A percentile compares a stretch with the other conserved stretches of the same genome.
phyloP scores from a whole-genome alignment of 345 rosid species.

The Murraya paniculata region DNA sequence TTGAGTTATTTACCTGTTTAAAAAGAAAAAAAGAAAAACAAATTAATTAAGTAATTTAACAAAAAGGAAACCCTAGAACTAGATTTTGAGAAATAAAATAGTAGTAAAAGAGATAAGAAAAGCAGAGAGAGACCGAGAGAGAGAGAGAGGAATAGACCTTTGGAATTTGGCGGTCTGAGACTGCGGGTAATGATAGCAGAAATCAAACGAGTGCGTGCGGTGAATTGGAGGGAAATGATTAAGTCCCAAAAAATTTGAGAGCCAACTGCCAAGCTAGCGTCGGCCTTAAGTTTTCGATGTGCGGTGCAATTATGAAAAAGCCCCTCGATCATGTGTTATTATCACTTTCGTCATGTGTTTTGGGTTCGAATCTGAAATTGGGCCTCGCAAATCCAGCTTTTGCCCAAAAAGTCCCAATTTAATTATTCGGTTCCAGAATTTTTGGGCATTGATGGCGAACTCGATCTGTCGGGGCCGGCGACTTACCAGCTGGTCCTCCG shows the following conservation, averaged over 20 bases:
- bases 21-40: neutral
- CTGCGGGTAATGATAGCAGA: constrained; percentile 1
- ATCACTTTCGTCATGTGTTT: neutral
- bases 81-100: constrained; percentile 17
- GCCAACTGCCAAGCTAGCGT: constrained; percentile 6
- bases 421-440: neutral
- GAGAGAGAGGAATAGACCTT: constrained; percentile 4
- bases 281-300: constrained; percentile 15
- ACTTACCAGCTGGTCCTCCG: neutral
- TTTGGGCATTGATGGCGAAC: neutral
- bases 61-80: constrained; percentile 14
- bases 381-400: neutral
- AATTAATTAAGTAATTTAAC: constrained; percentile 2
- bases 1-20: neutral
- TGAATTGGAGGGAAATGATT: constrained; percentile 38
- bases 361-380: neutral
- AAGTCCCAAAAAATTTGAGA: neutral
- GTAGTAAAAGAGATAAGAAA: neutral
- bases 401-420: neutral
- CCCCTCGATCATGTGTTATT: neutral
- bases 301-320: neutral
- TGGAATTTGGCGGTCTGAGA: neutral
- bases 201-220: neutral
- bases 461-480: neutral
- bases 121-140: neutral